Percentiles rank a stretch among this genome's conserved stretches.
phyloP scores from a whole-genome alignment of 352 stramenopile species.

The Phytopythium cucurbitacearum region DNA sequence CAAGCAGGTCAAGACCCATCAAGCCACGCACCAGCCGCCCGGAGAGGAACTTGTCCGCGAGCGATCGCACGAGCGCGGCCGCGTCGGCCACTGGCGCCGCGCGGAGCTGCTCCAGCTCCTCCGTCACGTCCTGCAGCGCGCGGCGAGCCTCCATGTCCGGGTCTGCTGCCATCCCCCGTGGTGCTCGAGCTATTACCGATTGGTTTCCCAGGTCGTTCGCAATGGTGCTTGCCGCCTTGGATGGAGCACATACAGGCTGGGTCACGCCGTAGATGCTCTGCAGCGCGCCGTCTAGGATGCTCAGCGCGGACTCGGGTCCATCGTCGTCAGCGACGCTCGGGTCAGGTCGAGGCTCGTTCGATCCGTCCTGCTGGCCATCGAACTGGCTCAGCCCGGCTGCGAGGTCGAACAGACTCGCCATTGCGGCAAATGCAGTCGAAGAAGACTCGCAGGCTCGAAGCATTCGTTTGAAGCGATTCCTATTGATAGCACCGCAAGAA shows the following conservation, averaged over 20 bases:
- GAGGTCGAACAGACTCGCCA: constrained; percentile 63
- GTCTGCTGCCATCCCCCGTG: background rate
- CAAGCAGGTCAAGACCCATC: too few relatives aligned
- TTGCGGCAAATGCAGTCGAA: constrained; percentile 3
- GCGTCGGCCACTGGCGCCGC: constrained; percentile 8
- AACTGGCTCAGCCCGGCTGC: constrained; percentile 48
- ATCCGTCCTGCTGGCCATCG: background rate
- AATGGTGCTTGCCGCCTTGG: background rate
- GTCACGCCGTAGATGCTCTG: constrained; percentile 35
- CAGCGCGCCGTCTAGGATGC: constrained; percentile 49
- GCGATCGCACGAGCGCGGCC: constrained; percentile 17
- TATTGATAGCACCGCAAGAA: too few relatives aligned
- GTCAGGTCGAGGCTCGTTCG: too few relatives aligned
- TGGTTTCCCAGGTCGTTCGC: background rate
- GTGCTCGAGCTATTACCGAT: background rate
- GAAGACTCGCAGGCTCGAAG: too few relatives aligned
- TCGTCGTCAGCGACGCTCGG: too few relatives aligned
- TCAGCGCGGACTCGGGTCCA: constrained; percentile 21
- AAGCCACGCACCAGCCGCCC: constrained; percentile 22
- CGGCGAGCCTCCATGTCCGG: constrained; percentile 31
- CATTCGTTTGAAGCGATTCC: too few relatives aligned
- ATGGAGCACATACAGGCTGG: constrained; percentile 7
- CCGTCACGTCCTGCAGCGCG: constrained; percentile 34
- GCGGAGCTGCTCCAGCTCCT: constrained; percentile 37
- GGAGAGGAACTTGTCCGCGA: constrained; percentile 42